Percentiles rank a stretch among this genome's conserved stretches.
Conservation (phyloP, 1,284 basidiomycete species). For the Garcileccinum viscosum region DNA sequence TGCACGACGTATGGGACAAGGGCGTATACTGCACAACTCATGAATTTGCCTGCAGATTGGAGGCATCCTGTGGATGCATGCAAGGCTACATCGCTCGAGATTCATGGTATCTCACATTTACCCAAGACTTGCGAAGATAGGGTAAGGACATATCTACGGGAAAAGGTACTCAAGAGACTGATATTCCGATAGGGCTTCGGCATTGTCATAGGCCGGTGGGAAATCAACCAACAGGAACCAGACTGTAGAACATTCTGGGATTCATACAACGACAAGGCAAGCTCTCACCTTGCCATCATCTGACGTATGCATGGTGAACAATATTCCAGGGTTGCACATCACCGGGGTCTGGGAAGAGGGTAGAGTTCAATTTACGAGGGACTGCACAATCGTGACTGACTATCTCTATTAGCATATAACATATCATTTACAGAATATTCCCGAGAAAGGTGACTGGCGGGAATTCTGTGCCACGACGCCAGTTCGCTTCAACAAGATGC, state of each 20-base stretch:
- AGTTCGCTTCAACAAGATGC: slow-evolving; percentile 23
- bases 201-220: slow-evolving; percentile 29
- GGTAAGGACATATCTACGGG: slow-evolving; percentile 11
- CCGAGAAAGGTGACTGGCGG: slow-evolving; percentile 28
- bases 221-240: slow-evolving; percentile 26
- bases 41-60: slow-evolving; percentile 28
- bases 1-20: slow-evolving; percentile 33
- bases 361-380: neutral
- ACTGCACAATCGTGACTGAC: slow-evolving; percentile 1
- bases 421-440: slow-evolving; percentile 30
- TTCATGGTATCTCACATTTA: slow-evolving; percentile 30
- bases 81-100: slow-evolving; percentile 21
- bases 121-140: slow-evolving; percentile 34
- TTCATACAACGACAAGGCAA: slow-evolving; percentile 27
- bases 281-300: neutral
- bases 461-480: slow-evolving; percentile 42
- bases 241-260: slow-evolving; percentile 33
- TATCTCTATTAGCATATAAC: slow-evolving; percentile 17
- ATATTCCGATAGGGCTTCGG: slow-evolving; percentile 26
- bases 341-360: slow-evolving; percentile 30
- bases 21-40: slow-evolving; percentile 31
- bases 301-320: neutral
- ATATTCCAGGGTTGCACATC: slow-evolving; percentile 34
- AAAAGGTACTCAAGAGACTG: neutral
- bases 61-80: slow-evolving; percentile 30